A percentile compares a stretch with the other conserved stretches of the same genome.
Conservation (phyloP, 805 yeast genomes). For the Spathaspora girioi region DNA sequence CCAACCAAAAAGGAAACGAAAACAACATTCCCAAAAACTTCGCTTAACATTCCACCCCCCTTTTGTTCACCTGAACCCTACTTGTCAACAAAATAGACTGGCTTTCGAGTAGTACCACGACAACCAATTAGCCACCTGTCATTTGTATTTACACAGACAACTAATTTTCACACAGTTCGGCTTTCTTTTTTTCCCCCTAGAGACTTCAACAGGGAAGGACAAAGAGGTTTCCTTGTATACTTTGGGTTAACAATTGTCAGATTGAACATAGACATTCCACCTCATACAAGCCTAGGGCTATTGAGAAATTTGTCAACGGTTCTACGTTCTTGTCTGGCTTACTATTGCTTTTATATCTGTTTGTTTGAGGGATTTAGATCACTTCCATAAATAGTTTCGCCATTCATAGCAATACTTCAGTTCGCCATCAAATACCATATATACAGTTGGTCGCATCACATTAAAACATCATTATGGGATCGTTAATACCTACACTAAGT, state of each 20-base stretch:
- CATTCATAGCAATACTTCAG: too few species aligned
- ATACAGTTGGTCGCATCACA: not conserved
- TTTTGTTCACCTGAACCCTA: not conserved
- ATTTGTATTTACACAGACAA: not conserved
- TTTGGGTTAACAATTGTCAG: not conserved
- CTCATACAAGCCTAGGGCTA: too few species aligned
- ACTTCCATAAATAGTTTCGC: not conserved
- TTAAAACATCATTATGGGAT: conserved; percentile 41
- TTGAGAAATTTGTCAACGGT: not conserved
- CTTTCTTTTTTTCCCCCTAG: not conserved
- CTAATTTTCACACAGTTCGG: not conserved
- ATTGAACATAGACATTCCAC: too few species aligned
- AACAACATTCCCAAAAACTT: not conserved
- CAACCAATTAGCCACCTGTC: not conserved
- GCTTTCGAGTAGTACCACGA: not conserved
- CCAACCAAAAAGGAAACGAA: not conserved
- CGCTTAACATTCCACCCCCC: not conserved
- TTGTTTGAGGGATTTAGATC: not conserved
- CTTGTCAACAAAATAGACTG: not conserved
- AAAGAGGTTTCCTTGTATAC: not conserved
- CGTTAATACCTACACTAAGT: conserved; percentile 62
- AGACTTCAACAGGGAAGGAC: not conserved
- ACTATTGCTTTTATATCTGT: not conserved
- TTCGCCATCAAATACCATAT: not conserved
- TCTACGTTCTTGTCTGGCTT: not conserved